Evolutionary conservation across 208 protist genomes (phyloP), one percentile per base, ranked within the genome.

Genomic region (Wallacemonas rigidus): DNA sequence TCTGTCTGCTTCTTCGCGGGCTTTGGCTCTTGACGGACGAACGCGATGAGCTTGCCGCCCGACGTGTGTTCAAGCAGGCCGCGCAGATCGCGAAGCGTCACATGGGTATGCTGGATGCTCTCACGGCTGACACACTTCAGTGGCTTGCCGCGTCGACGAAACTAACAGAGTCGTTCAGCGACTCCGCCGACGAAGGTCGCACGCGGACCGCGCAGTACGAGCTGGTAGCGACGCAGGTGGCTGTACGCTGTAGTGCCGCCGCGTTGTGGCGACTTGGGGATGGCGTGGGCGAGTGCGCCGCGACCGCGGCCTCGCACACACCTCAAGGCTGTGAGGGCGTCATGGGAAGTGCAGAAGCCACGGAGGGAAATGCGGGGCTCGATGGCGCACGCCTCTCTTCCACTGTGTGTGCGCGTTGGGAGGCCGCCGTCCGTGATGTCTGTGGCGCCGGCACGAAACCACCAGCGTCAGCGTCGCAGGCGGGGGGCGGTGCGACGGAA

Each of bases 1-100:
- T 88, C 15, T 75, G 84, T 41, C 79, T 75, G 26, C 77, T 89
- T 3, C 75, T 92, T 9, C 79, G 74, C 38, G 84, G 83, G 9
- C 53, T 78, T 1, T 44, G 65, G 55, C 61, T 76, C 36, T 67
- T 89, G 11, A 74, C 56, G 14, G 82, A 84, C 39, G 82, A 85
- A 54, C 75, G 69, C 43, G 87, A 92, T 53, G 87, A 86, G 60
- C 67, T 76, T 17, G 68, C 72, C 5, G 81, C 87, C 0, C 72
- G 63, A 8, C 72, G 69, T n/a, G 48, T 69, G 17, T 74, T 91
- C 57, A 81, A 77, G 26, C 62, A 76, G 41, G 77, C 75, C 26
- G 67, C 75, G 40, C 68, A 85, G 54, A 62, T 69, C 15, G 68
- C 83, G 6, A 80, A 75, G 41, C 44, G 44, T 17, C 61, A 74